Conservation (phyloP, 2,329 filamentous ascomycete species). For the Cladophialophora chaetospira region DNA sequence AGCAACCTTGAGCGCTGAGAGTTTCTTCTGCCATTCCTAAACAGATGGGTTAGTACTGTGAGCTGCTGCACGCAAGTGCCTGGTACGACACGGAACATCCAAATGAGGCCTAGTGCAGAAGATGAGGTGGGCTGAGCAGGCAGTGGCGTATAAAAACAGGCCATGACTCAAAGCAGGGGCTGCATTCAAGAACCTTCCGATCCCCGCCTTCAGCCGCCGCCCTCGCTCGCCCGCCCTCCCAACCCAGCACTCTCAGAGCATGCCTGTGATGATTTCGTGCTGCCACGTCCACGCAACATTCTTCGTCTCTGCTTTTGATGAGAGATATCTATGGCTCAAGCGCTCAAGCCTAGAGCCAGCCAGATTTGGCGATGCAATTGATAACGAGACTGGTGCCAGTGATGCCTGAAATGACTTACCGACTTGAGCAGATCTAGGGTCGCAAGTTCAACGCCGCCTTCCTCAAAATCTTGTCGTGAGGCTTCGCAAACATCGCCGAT, state of each 20-base stretch:
- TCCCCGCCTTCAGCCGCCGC: conserved; percentile 24
- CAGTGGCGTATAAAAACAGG: conserved; percentile 33
- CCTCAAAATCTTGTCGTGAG: conserved; percentile 93
- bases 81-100: conserved; percentile 3
- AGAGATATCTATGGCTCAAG: neutral
- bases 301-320: neutral
- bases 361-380: conserved; percentile 9
- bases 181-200: conserved; percentile 31
- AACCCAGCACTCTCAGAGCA: neutral
- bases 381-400: conserved; percentile 5
- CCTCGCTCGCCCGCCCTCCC: conserved; percentile 20
- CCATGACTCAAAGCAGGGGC: conserved; percentile 30
- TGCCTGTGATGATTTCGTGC: neutral
- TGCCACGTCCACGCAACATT: neutral
- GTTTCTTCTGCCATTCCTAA: conserved; percentile 91
- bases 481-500: conserved; percentile 89
- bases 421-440: conserved; percentile 84
- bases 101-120: conserved; percentile 23
- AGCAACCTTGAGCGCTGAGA: conserved; percentile 81
- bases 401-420: conserved; percentile 59
- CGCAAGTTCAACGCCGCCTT: conserved; percentile 85
- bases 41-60: neutral
- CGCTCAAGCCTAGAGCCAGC: neutral
- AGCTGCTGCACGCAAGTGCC: neutral
- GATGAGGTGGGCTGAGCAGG: neutral